These are phyloP conservation scores for Aspergillus haitiensis DNA, from an alignment of 495 filamentous ascomycete species.

Conservation along the genomic window DNA sequence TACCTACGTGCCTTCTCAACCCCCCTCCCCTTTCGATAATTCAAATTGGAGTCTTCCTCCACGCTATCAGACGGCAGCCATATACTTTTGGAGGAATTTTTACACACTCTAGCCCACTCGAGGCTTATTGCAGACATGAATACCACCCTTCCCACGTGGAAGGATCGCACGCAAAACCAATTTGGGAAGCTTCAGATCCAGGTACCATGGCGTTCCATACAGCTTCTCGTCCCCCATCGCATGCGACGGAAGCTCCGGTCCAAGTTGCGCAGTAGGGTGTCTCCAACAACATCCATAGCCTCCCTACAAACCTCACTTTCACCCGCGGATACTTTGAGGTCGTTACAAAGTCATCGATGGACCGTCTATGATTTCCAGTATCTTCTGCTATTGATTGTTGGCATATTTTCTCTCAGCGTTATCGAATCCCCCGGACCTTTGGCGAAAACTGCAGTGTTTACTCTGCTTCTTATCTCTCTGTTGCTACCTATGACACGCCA, in stretches of 20 bases:
- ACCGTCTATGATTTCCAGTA: constrained; percentile 86
- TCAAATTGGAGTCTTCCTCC: background rate
- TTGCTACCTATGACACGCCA: constrained; percentile 85
- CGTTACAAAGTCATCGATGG: constrained; percentile 76
- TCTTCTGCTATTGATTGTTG: constrained; percentile 66
- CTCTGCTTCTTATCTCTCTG: constrained; percentile 67
- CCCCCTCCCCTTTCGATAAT: constrained; percentile 1
- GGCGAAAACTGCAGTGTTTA: constrained; percentile 65
- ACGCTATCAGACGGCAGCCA: constrained; percentile 2
- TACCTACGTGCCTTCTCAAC: constrained; percentile 6
- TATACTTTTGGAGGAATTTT: constrained; percentile 22
- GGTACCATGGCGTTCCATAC: constrained; percentile 52
- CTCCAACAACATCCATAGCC: constrained; percentile 70
- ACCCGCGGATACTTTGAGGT: constrained; percentile 67
- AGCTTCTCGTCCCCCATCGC: constrained; percentile 63
- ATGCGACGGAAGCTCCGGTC: constrained; percentile 72
- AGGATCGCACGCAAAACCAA: constrained; percentile 51
- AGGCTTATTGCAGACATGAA: constrained; percentile 40
- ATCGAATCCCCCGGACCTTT: constrained; percentile 72
- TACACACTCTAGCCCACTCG: constrained; percentile 24
- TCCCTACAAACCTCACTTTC: constrained; percentile 80
- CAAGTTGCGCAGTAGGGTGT: constrained; percentile 68
- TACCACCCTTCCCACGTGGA: constrained; percentile 48
- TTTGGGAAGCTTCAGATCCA: constrained; percentile 52
- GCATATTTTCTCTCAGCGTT: constrained; percentile 78